Evolutionary conservation across 2,329 filamentous ascomycete species (phyloP), one percentile per base, ranked within the genome.

Genomic region (Raffaelea deltoideospora): DNA sequence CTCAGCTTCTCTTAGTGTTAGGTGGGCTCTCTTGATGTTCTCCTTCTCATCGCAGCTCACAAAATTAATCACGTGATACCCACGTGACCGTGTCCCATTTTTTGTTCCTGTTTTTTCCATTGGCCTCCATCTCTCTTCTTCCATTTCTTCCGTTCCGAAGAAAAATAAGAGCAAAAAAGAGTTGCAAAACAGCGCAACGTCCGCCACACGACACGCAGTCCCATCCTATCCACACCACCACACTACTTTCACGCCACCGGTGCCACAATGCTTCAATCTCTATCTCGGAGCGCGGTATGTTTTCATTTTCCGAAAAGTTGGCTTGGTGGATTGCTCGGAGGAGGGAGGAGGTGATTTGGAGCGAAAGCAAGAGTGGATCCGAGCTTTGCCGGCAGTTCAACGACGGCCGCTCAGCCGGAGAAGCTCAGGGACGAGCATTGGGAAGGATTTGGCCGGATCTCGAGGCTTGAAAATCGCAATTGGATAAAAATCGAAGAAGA

Each of bases 211-310:
- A n/a, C n/a, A n/a, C n/a, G n/a, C n/a, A n/a, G n/a, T 26, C 15
- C 29, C 29, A 18, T 31, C 29, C n/a, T 31, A 15, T 7, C 29
- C 29, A 35, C 10, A 17, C 15, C n/a, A 30, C n/a, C 10, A 17
- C 33, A 18, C 14, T 32, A 28, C 31, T 33, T 26, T 26, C 32
- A 33, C 22, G 24, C 23, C 27, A 24, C 20, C 15, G 20, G 31
- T 15, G 58, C 46, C 60, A 72, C 60, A 51, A 74, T 74, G 69
- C 60, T 73, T 58, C 57, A 55, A 51, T 65, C 68, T 57, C 54
- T 72, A 43, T 63, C 64, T 52, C 60, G 69, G 60, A 60, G 59
- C 55, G 64, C 69, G 58, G 71, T 75, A 64, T 49, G 68, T 62
- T 22, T 31, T 30, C 26, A 15, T 21, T 24, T 22, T 34, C 28